Percentiles rank a stretch among this genome's conserved stretches.
Evolutionary conservation across 805 yeast genomes (phyloP).

Genomic region (Kodamaea jinghongensis): DNA sequence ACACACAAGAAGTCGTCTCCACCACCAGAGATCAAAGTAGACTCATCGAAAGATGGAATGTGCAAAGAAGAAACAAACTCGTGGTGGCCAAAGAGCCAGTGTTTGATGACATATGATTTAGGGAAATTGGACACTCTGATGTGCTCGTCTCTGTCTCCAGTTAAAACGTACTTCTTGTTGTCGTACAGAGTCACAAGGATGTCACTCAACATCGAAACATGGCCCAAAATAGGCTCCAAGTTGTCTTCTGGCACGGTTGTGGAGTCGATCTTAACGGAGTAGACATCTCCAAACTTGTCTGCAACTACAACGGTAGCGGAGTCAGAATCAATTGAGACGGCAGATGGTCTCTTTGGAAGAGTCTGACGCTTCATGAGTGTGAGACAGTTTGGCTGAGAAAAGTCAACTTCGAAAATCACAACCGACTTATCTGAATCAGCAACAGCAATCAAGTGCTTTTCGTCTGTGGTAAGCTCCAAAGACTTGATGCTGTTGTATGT

Average conservation of each 20-base stretch:
- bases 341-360: conserved; percentile 91
- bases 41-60: conserved; percentile 50
- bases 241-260: conserved; percentile 40
- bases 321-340: conserved; percentile 58
- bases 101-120: conserved; percentile 69
- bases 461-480: conserved; percentile 52
- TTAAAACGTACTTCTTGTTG: conserved; percentile 56
- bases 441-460: conserved; percentile 55
- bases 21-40: conserved; percentile 75
- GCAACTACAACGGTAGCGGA: conserved; percentile 62
- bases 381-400: conserved; percentile 41
- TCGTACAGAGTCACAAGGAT: conserved; percentile 43
- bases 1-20: conserved; percentile 74
- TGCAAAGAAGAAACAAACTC: conserved; percentile 73
- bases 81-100: conserved; percentile 82
- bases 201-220: conserved; percentile 94
- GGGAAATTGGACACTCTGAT: conserved; percentile 82
- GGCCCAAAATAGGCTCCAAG: conserved; percentile 78
- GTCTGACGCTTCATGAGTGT: conserved; percentile 63
- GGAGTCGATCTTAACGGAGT: conserved; percentile 48
- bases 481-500: conserved; percentile 63
- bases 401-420: conserved; percentile 51
- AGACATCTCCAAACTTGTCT: conserved; percentile 97
- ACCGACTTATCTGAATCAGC: conserved; percentile 85
- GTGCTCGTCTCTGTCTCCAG: conserved; percentile 96